phyloP scores from a whole-genome alignment of 331 rosid genomes.

The Rhamnella rubrinervis region DNA sequence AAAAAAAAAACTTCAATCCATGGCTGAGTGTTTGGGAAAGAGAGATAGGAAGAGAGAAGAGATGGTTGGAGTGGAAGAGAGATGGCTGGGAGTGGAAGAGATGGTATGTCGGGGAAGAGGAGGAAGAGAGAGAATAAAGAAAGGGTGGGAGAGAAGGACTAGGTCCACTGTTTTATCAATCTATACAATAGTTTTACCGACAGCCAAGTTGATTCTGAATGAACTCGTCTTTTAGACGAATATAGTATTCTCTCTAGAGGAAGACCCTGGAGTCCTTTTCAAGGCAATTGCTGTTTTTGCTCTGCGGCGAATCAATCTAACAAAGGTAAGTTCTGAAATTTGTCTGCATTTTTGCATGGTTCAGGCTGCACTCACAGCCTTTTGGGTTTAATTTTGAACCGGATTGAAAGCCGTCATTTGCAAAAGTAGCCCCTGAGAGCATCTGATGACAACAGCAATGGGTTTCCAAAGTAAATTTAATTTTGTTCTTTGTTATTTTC shows the following conservation, averaged over 20 bases:
- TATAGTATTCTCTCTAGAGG: slow-evolving; percentile 93
- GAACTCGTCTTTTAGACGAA: slow-evolving; percentile 66
- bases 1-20: too few species aligned
- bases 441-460: slow-evolving; percentile 59
- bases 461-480: slow-evolving; percentile 51
- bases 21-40: too few species aligned
- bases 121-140: too few species aligned
- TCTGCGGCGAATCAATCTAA: slow-evolving; percentile 80
- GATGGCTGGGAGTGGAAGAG: too few species aligned
- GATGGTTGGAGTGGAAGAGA: too few species aligned
- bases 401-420: slow-evolving; percentile 99
- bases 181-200: not conserved
- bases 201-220: not conserved
- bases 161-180: not conserved
- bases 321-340: slow-evolving; percentile 49
- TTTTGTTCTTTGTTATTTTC: slow-evolving; percentile 19
- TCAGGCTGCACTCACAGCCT: slow-evolving; percentile 16
- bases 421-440: slow-evolving; percentile 67
- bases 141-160: too few species aligned
- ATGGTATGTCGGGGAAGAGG: too few species aligned
- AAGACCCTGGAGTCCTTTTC: slow-evolving; percentile 94
- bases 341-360: slow-evolving; percentile 8
- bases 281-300: slow-evolving; percentile 99
- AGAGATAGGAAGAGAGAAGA: too few species aligned
- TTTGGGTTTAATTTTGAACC: slow-evolving; percentile 25